Conservation (phyloP, 208 protist species). For the Herpetomonas samuelpessoai region DNA sequence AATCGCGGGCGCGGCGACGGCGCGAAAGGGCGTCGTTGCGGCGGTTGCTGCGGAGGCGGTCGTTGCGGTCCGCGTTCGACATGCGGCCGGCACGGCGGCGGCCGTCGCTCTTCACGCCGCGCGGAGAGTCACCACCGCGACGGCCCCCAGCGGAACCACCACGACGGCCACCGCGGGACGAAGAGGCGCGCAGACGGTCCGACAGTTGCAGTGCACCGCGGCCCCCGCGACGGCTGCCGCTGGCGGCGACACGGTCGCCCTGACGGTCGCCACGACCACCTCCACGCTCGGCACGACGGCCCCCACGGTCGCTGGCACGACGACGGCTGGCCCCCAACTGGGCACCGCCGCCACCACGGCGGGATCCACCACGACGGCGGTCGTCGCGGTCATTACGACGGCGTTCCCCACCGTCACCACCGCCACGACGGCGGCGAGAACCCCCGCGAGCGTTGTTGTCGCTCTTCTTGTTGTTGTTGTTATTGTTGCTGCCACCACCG, state of each 20-base stretch:
- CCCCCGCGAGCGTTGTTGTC: conserved; percentile 12
- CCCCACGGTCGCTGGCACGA: background rate
- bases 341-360: conserved; percentile 1
- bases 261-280: background rate
- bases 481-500: conserved; percentile 11
- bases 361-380: conserved; percentile 5
- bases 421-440: conserved; percentile 9
- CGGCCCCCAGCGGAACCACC: conserved; percentile 19
- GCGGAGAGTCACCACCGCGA: conserved; percentile 16
- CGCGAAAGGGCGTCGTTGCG: conserved; percentile 51
- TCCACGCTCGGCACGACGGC: background rate
- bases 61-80: conserved; percentile 57
- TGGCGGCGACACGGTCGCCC: background rate
- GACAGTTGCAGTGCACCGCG: too few species aligned
- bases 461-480: conserved; percentile 5
- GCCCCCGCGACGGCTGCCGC: conserved; percentile 2
- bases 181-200: conserved; percentile 5
- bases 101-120: conserved; percentile 12
- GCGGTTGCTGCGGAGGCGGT: conserved; percentile 38
- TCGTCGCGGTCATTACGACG: conserved; percentile 6
- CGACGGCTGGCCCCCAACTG: too few species aligned
- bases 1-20: conserved; percentile 58
- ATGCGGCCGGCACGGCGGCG: conserved; percentile 20
- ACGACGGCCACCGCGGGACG: conserved; percentile 4
- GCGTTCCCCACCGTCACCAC: conserved; percentile 11